These are phyloP conservation scores for Dentiscutata heterogama DNA, from an alignment of 371 early-diverging fungal genomes.

Conservation along the genomic window DNA sequence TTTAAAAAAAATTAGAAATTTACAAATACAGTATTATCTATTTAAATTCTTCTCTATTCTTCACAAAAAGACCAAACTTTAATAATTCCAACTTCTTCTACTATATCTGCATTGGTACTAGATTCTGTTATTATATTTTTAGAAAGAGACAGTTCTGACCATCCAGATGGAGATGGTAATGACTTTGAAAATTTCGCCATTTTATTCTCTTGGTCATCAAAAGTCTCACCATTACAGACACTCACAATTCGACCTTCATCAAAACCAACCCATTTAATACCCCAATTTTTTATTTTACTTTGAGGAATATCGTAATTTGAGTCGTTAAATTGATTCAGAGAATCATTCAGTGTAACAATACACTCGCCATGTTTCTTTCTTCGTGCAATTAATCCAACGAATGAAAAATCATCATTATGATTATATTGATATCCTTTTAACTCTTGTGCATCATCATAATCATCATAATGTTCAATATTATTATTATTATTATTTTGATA, in stretches of 20 bases:
- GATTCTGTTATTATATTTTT: background rate
- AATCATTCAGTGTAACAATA: constrained; percentile 27
- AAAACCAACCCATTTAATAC: constrained; percentile 38
- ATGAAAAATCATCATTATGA: constrained; percentile 14
- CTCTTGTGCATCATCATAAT: background rate
- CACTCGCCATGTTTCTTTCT: constrained; percentile 31
- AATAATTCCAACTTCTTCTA: constrained; percentile 39
- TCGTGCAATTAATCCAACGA: constrained; percentile 9
- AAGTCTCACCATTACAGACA: constrained; percentile 3
- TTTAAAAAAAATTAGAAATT: no score
- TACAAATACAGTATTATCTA: no score
- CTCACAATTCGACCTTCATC: constrained; percentile 41
- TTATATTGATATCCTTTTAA: background rate
- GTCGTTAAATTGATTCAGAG: background rate
- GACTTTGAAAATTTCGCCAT: background rate
- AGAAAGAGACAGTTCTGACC: background rate
- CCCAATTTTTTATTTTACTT: background rate
- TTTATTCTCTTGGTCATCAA: background rate
- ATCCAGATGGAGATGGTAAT: constrained; percentile 27
- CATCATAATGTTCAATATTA: background rate
- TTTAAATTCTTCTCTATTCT: background rate
- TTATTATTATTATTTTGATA: background rate
- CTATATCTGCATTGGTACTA: background rate
- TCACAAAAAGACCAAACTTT: constrained; percentile 47
- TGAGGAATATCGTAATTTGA: background rate